Base-by-base conservation (phyloP, 805 yeast genomes). In the Saturnispora mendoncae region DNA sequence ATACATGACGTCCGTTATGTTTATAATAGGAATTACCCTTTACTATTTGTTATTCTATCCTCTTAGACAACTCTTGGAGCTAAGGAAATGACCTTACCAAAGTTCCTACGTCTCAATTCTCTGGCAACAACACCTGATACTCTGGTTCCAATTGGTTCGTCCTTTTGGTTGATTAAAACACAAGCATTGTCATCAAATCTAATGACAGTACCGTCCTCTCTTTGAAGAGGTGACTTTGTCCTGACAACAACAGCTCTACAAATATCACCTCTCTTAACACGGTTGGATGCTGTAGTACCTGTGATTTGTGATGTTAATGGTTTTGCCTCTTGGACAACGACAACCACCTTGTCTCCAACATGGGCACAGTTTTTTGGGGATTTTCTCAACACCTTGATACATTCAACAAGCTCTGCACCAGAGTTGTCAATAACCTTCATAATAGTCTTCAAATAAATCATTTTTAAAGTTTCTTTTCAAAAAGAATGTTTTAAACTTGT, bases 141-240 rank as follows among this genome's bases (percentile, higher is more conserved):
- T 73, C 97, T 83, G 20, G 96, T 83, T 14, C 97, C 98, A 39
- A 92, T 71, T 8, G 97, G 96, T 57, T 92, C 98, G 43, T 68
- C 72, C 55, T 80, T 83, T 64, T 90, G 90, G 67, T 92, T 88
- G 47, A 90, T 76, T 55, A 92, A 71, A 26, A 92, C 97, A 66
- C 97, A 88, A 1, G 98, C 98, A 61, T 90, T 92, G 64, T 92
- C 98, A 59, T 88, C 96, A 59, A 92, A 92, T 51, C 83, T 69
- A 23, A 92, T 72, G 18, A 77, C 77, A 2, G 94, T 72, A 3
- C 98, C 98, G 59, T 92, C 97, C 3, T 80, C 72, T 58, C 98
- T 76, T 54, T 72, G 71, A 47, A 74, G 74, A 41, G 77, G 76
- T 35, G 63, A 61, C 64, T 80, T 87, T 1, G 97, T 86, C 62